A percentile compares a stretch with the other conserved stretches of the same genome.
These are phyloP conservation scores for cucumber (Cucumis sativus) DNA, from an alignment of 306 rosid genomes.

Conservation along the genomic window DNA sequence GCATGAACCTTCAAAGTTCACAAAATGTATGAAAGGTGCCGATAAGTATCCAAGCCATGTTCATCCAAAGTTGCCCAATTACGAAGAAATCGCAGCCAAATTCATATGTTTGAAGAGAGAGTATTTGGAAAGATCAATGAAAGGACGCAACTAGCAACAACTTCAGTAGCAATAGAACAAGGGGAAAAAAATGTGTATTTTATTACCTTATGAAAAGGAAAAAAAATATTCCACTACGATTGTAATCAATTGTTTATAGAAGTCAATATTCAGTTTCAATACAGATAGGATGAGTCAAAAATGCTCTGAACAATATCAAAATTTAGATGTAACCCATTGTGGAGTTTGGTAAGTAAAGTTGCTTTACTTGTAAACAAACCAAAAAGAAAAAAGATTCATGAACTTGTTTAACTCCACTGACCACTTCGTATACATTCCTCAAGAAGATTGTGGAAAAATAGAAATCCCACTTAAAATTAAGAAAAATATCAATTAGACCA, in stretches of 20 bases:
- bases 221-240: too few relatives aligned
- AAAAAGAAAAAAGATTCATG: background rate
- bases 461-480: background rate
- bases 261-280: background rate
- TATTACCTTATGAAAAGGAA: background rate
- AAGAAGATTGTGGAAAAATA: background rate
- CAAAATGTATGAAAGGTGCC: conserved; percentile 30
- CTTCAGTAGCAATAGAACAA: too few relatives aligned
- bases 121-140: conserved; percentile 12
- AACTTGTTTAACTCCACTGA: background rate
- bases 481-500: background rate
- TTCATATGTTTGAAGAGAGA: conserved; percentile 45
- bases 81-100: conserved; percentile 44
- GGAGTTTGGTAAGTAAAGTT: background rate
- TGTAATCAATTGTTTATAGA: background rate
- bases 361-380: background rate
- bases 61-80: conserved; percentile 70
- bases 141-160: too few relatives aligned
- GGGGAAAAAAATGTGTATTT: background rate
- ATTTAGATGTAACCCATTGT: background rate
- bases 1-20: background rate
- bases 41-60: conserved; percentile 40
- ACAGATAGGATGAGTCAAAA: background rate
- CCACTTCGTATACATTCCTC: background rate
- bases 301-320: background rate